A percentile compares a stretch with the other conserved stretches of the same genome.
Evolutionary conservation across 805 yeast species (phyloP).

Genomic region (Kockiozyma suomiensis): DNA sequence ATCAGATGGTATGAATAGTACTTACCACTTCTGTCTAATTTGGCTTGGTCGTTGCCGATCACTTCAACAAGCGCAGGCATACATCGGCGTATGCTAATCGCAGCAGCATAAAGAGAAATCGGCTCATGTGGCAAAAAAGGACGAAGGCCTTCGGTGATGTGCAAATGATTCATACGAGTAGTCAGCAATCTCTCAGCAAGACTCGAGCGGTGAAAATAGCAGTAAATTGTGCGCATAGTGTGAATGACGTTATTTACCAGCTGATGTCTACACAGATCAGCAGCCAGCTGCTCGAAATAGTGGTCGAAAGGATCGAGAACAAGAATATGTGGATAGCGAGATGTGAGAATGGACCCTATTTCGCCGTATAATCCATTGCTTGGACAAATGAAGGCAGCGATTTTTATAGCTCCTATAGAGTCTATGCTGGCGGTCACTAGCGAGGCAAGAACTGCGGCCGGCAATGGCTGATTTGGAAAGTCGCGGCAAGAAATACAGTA

Average conservation of each 20-base stretch:
- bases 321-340: slow-evolving; percentile 24
- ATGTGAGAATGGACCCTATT: background rate
- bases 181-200: slow-evolving; percentile 14
- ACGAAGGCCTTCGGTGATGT: slow-evolving; percentile 12
- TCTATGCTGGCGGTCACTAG: slow-evolving; percentile 15
- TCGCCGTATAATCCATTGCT: slow-evolving; percentile 4
- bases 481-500: slow-evolving; percentile 23
- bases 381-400: slow-evolving; percentile 23
- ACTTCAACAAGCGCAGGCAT: slow-evolving; percentile 25
- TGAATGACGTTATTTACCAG: slow-evolving; percentile 19
- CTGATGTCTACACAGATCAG: slow-evolving; percentile 23
- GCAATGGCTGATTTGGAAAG: slow-evolving; percentile 11
- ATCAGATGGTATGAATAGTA: background rate
- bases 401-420: slow-evolving; percentile 18
- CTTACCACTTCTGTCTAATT: slow-evolving; percentile 21
- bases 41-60: slow-evolving; percentile 4
- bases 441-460: slow-evolving; percentile 21
- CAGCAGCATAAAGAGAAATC: slow-evolving; percentile 21
- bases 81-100: slow-evolving; percentile 18
- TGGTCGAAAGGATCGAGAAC: slow-evolving; percentile 24
- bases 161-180: slow-evolving; percentile 9
- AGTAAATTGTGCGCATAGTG: slow-evolving; percentile 18
- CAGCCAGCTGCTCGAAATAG: slow-evolving; percentile 19
- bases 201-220: slow-evolving; percentile 25
- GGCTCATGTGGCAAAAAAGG: slow-evolving; percentile 19